These are phyloP conservation scores for Stephanodiscus triporus DNA, from an alignment of 108 stramenopile species.

Conservation along the genomic window DNA sequence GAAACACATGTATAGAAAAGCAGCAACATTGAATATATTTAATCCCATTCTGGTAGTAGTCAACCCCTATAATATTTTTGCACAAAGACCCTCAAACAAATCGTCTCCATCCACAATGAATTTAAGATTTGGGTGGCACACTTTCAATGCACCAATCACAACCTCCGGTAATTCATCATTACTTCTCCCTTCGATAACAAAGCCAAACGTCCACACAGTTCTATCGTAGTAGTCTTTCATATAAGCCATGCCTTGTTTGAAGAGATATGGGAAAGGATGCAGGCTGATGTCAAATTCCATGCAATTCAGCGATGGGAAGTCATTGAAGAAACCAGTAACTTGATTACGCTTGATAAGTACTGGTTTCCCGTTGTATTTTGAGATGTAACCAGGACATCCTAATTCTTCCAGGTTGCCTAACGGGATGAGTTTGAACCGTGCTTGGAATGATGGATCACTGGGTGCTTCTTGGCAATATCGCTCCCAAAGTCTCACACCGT, in stretches of 20 bases:
- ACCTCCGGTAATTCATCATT: conserved; percentile 80
- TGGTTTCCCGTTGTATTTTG: conserved; percentile 83
- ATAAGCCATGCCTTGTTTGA: conserved; percentile 81
- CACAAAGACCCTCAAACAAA: conserved; percentile 61
- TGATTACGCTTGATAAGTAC: conserved; percentile 84
- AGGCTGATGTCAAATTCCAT: conserved; percentile 87
- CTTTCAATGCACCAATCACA: conserved; percentile 70
- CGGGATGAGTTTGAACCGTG: conserved; percentile 81
- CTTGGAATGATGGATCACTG: conserved; percentile 63
- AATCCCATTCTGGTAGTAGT: no score
- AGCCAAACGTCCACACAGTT: conserved; percentile 69
- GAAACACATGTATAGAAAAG: no score
- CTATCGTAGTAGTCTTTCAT: conserved; percentile 79
- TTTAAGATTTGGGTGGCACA: conserved; percentile 74
- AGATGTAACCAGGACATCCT: conserved; percentile 78
- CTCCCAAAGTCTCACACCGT: conserved; percentile 82
- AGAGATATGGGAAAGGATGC: conserved; percentile 83
- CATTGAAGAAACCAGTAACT: conserved; percentile 74
- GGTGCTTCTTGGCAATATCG: conserved; percentile 80
- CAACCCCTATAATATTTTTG: no score
- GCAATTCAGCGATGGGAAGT: conserved; percentile 69
- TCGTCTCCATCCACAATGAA: conserved; percentile 61
- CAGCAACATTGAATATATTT: no score
- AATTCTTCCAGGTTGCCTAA: conserved; percentile 74
- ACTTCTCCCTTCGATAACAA: conserved; percentile 78